Base-by-base conservation (phyloP, 768 basidiomycete species). In the Rhizopogon rudus region DNA sequence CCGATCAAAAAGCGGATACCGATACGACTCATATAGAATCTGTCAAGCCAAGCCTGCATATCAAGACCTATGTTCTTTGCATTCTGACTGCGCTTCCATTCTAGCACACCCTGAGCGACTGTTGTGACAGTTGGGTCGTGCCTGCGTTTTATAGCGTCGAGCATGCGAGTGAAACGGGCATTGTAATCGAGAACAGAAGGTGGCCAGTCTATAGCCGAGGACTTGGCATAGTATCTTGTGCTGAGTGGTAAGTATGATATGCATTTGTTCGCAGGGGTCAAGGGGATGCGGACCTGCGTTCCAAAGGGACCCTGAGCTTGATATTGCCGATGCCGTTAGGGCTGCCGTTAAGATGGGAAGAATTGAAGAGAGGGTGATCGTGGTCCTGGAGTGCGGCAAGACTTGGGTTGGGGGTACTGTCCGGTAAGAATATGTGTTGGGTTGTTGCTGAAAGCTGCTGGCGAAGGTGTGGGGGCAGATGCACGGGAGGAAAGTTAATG, bases 51-150 rank as follows among this genome's bases (percentile, higher is more conserved):
- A 25, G 87, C 84, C 69, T 98, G 96, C 51, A 99, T 89, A 62
- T 94, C 92, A 39, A 87, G 75, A 14, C 89, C 90, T 48, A 93
- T 92, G 48, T 83, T 78, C 35, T 76, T 80, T 13, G 82, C 79
- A 44, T 87, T 84, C 66, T 83, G 82, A 55, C 75, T 77, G 35
- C 84, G 79, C 67, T 98, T 98, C 94, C 94, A 98, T 68, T 99
- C 96, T 56, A 98, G 76, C 4, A 99, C 90, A 46, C 96, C 96
- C 71, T 96, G 94, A 0, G 92, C 93, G 54, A 98, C 91, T 7
- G 95, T 97, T 6, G 96, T 95, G 7, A 98, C 97, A 0, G 97
- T 98, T 0, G 96, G 96, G 65, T 98, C 96, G 71, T 99, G 97
- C 10, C 97, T 79, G 54, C 79, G 83, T 75, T 99, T 99, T 78